A percentile compares a stretch with the other conserved stretches of the same genome.
Evolutionary conservation across 495 filamentous ascomycete species (phyloP).

Genomic region (Echria macrotheca): DNA sequence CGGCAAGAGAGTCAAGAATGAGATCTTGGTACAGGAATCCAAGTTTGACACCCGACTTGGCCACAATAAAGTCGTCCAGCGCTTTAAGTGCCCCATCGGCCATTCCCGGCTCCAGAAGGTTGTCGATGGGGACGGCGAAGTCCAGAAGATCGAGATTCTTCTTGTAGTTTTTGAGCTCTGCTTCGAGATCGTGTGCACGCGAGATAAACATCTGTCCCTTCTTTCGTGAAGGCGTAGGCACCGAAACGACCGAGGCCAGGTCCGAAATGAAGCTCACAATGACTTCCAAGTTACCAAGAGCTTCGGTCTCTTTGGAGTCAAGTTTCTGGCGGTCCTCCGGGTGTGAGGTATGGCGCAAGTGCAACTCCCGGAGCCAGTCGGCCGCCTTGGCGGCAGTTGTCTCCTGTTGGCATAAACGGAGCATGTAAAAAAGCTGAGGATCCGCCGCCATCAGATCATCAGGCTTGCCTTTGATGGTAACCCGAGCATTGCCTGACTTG

Average conservation of each 20-base stretch:
- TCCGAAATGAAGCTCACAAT: slow-evolving; percentile 25
- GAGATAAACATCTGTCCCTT: slow-evolving; percentile 30
- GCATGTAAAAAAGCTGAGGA: slow-evolving; percentile 25
- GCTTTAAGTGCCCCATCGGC: slow-evolving; percentile 24
- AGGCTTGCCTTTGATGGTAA: slow-evolving; percentile 28
- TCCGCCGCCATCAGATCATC: slow-evolving; percentile 19
- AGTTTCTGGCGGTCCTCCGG: slow-evolving; percentile 16
- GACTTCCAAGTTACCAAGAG: slow-evolving; percentile 24
- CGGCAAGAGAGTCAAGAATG: slow-evolving; percentile 24
- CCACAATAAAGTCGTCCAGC: slow-evolving; percentile 30
- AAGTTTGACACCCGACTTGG: slow-evolving; percentile 31
- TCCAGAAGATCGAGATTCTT: slow-evolving; percentile 26
- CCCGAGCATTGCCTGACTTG: slow-evolving; percentile 21
- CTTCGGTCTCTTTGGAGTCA: slow-evolving; percentile 16
- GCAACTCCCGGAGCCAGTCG: slow-evolving; percentile 24
- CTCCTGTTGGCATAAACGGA: slow-evolving; percentile 28
- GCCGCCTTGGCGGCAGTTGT: slow-evolving; percentile 17
- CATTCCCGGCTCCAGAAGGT: slow-evolving; percentile 32
- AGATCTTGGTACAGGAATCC: slow-evolving; percentile 32
- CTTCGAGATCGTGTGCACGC: slow-evolving; percentile 18
- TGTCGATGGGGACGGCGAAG: slow-evolving; percentile 30
- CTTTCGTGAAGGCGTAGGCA: slow-evolving; percentile 25
- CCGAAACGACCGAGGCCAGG: slow-evolving; percentile 15
- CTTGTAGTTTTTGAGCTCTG: slow-evolving; percentile 27
- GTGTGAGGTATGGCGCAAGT: slow-evolving; percentile 14